Base-by-base conservation (phyloP, 2,329 filamentous ascomycete genomes). In the Curvularia sp. region DNA sequence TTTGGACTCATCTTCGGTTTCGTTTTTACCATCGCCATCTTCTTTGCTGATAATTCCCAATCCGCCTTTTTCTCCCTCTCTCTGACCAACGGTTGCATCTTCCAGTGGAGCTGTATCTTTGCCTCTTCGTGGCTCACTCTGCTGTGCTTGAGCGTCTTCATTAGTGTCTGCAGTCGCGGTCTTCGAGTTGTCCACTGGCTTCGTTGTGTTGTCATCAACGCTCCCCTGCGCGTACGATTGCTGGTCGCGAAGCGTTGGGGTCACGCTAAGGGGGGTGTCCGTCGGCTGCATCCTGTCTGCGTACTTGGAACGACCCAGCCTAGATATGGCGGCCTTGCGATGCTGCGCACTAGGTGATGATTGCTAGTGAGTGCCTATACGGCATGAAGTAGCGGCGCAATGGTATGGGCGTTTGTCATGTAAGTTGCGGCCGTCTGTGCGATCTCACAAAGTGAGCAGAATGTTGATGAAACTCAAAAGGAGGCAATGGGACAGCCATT, bases 1-100 rank as follows among this genome's bases (percentile, higher is more conserved):
- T 47, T 72, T 72, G 1, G 74, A 72, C 42, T 76, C 74, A 47
- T 78, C 75, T 58, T 78, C 77, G 15, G 30, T 21, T 32, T 68
- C 57, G 13, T 41, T 23, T 9, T 57, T 39, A 3, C 15, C 25
- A 3, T 7, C 32, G 10, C 12, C 34, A 1, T 48, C 19, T 12
- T 49, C 50, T 21, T 57, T 55, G 19, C 34, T 39, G 15, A 18
- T 41, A 8, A 38, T 32, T 23, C 42, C 23, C 23, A 27, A 27
- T 19, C 38, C 36, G 15, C 7, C 41, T 7, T 54, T 55, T 5
- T 58, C 43, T 6, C 30, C 23, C 18, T 41, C 57, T 30, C n/a
- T 15, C 39, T 34, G 12, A 5, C 45, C 45, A 4, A 46, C 27
- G 2, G 7, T 5, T 12, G 38, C 48, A 23, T 39, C 42, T 15